Base-by-base conservation (phyloP, 164 flowering plant species). In the Cinnamomum micranthum region DNA sequence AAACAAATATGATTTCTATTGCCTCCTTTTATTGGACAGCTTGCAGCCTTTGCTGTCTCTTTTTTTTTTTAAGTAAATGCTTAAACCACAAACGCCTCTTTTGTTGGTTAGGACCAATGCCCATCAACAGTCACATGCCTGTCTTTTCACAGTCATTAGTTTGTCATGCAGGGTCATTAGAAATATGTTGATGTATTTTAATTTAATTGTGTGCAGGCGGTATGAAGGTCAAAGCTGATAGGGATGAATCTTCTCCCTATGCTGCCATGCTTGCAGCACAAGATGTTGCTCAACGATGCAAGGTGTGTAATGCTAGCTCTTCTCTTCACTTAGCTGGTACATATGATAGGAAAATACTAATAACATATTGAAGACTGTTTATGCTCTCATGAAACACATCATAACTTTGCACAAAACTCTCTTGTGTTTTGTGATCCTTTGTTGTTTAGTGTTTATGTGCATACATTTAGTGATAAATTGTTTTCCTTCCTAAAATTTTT, bases 221-320 rank as follows among this genome's bases (percentile, higher is more conserved):
- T 1, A 93, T 93, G 97, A 91, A 93, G 85, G 97, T 93, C 20
- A 93, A 93, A 71, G 97, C 97, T 55, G 94, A 93, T 74, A 85
- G 96, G 60, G 96, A 93, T 86, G 97, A 91, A 50, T 93, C 97
- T 15, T 93, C 97, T 27, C 94, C 95, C 7, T 91, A 91, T 82
- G 97, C 95, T 4, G 97, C 95, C 70, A 89, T 92, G 95, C 95
- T 90, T 89, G 97, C 97, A 64, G 97, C 97, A 14, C 93, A 90
- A 71, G 97, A 92, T 88, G 94, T 92, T 76, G 78, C 97, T 19
- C 84, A 80, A 47, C 78, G 94, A 82, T 92, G 97, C 92, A 92
- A 92, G 94, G 97, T 91, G 2, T 15, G 19, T 19, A 2, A 12
- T 4, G 62, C 22, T 28, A 11, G 41, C 19, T 69, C 28, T n/a